A percentile compares a stretch with the other conserved stretches of the same genome.
phyloP scores from a whole-genome alignment of 768 basidiomycete species.

The Rubroboletus pulcherrimus region DNA sequence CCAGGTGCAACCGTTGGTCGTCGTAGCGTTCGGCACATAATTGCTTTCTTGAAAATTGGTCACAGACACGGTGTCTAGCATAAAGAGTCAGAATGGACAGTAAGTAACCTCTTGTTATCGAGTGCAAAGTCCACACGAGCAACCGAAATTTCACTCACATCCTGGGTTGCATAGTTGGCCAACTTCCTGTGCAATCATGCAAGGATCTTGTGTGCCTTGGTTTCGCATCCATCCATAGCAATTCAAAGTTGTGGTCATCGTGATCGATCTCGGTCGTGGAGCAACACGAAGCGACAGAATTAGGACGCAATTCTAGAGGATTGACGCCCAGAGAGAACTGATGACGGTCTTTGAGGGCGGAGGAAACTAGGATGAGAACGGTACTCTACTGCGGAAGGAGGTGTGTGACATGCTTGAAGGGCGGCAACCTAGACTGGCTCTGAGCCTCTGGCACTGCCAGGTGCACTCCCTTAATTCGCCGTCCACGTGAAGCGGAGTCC shows the following conservation, averaged over 20 bases:
- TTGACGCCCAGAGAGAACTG: background rate
- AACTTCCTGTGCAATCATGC: constrained; percentile 12
- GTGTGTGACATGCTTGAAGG: constrained; percentile 3
- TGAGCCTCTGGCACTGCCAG: background rate
- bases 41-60: constrained; percentile 14
- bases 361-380: background rate
- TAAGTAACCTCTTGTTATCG: background rate
- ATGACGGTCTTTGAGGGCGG: background rate
- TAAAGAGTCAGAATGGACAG: background rate
- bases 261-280: background rate
- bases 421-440: background rate
- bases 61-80: constrained; percentile 15
- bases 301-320: background rate
- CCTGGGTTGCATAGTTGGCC: constrained; percentile 16
- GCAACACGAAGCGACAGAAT: background rate
- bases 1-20: constrained; percentile 23
- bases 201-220: constrained; percentile 12
- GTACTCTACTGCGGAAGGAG: constrained; percentile 3
- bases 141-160: constrained; percentile 11
- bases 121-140: background rate
- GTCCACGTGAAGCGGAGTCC: background rate
- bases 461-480: constrained; percentile 1
- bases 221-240: constrained; percentile 14
- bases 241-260: constrained; percentile 9
- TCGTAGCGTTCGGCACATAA: constrained; percentile 19